Evolutionary conservation across 495 filamentous ascomycete genomes (phyloP).

Genomic region (Penicillium cataractarum): DNA sequence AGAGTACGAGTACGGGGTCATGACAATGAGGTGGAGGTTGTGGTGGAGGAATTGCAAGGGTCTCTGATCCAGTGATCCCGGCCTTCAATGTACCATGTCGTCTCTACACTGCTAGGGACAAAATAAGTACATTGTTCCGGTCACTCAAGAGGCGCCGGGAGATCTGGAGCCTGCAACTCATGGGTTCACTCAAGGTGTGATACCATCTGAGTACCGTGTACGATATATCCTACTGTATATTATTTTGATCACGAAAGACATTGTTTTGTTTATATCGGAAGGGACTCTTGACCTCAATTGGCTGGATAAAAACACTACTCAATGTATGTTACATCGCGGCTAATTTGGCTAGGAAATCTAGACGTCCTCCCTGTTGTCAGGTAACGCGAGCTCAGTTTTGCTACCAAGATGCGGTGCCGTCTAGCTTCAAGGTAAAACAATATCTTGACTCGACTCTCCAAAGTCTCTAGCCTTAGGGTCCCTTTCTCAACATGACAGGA

Average conservation of each 20-base stretch:
- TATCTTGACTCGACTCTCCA: no score
- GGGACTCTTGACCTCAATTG: not conserved
- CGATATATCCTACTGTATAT: constrained; percentile 25
- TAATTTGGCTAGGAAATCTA: not conserved
- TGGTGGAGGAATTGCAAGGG: not conserved
- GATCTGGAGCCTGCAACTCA: not conserved
- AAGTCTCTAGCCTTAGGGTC: no score
- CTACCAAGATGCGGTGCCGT: no score
- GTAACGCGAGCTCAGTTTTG: no score
- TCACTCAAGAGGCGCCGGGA: not conserved
- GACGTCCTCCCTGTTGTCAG: not conserved
- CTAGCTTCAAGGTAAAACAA: no score
- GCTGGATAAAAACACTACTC: not conserved
- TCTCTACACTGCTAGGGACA: not conserved
- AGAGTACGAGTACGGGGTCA: constrained; percentile 24
- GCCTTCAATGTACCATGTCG: not conserved
- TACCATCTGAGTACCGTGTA: constrained; percentile 20
- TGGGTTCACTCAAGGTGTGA: not conserved
- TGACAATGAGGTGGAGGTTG: constrained; percentile 7
- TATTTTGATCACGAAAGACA: constrained; percentile 8
- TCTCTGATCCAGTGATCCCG: not conserved
- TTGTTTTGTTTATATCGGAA: not conserved
- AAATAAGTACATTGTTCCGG: not conserved
- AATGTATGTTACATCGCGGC: not conserved
- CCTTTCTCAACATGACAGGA: no score